A percentile compares a stretch with the other conserved stretches of the same genome.
These are phyloP conservation scores for Solanum medicagineum DNA, from an alignment of 257 asterid genomes.

Conservation along the genomic window DNA sequence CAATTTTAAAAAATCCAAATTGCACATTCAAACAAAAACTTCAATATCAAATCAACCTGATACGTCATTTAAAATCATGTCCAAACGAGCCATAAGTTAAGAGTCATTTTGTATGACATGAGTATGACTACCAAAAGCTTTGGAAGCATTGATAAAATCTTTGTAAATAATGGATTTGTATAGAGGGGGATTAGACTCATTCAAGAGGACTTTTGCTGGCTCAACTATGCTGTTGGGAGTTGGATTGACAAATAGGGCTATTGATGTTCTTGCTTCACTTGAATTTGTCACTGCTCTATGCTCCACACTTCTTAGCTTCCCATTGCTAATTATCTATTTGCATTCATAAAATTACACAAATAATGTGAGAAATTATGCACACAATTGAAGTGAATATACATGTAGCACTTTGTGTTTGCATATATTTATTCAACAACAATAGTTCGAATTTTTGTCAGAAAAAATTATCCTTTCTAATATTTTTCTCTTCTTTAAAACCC, in stretches of 20 bases:
- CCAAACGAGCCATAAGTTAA: background rate
- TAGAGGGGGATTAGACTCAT: slow-evolving; percentile 34
- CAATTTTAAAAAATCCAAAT: too few relatives aligned
- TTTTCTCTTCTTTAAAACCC: too few relatives aligned
- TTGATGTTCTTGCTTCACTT: slow-evolving; percentile 32
- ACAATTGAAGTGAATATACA: background rate
- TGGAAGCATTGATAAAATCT: slow-evolving; percentile 23
- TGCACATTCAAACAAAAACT: too few relatives aligned
- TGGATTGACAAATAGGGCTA: slow-evolving; percentile 52
- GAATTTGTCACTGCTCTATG: slow-evolving; percentile 57
- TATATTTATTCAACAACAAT: background rate
- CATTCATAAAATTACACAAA: background rate
- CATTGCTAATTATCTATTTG: slow-evolving; percentile 46
- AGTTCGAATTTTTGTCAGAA: too few relatives aligned
- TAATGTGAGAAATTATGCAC: background rate
- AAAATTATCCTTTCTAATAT: too few relatives aligned
- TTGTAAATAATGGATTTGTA: slow-evolving; percentile 21
- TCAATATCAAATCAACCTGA: too few relatives aligned
- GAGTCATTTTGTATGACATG: slow-evolving; percentile 10
- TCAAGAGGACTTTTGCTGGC: slow-evolving; percentile 33
- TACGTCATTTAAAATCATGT: too few relatives aligned
- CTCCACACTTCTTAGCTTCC: slow-evolving; percentile 33
- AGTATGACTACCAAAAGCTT: slow-evolving; percentile 32
- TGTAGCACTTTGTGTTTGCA: background rate
- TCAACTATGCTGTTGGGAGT: slow-evolving; percentile 22